phyloP scores from a whole-genome alignment of 2,329 filamentous ascomycete genomes.

The Knufia petricola region DNA sequence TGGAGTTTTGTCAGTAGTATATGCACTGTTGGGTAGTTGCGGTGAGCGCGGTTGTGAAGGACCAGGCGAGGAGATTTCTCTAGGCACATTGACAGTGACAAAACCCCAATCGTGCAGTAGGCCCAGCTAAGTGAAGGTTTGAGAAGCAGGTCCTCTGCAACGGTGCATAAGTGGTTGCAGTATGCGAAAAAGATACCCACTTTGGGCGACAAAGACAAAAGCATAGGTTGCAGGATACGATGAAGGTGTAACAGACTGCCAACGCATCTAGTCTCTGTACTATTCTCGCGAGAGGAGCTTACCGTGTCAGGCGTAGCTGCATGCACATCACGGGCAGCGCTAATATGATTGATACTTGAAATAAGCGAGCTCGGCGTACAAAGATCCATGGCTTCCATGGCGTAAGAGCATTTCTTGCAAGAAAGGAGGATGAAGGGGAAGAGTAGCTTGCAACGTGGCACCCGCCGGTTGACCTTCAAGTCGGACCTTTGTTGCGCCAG shows the following conservation, averaged over 20 bases:
- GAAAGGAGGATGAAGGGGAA: constrained; percentile 4
- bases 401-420: background rate
- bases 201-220: background rate
- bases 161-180: constrained; percentile 7
- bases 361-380: too few relatives aligned
- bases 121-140: background rate
- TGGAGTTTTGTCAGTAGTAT: background rate
- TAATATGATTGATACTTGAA: background rate
- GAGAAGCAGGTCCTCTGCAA: too few relatives aligned
- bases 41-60: background rate
- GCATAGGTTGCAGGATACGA: constrained; percentile 6
- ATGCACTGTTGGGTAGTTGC: background rate
- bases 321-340: too few relatives aligned
- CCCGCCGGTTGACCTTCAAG: constrained; percentile 4
- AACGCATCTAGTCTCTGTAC: constrained; percentile 20
- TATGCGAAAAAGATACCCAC: constrained; percentile 8
- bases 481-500: background rate
- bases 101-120: background rate
- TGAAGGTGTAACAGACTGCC: constrained; percentile 17
- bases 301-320: constrained; percentile 16
- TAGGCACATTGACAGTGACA: background rate
- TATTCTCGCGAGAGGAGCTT: constrained; percentile 11
- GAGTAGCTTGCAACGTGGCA: constrained; percentile 15
- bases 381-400: background rate
- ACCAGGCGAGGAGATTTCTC: too few relatives aligned